Base-by-base conservation (phyloP, 495 filamentous ascomycete genomes). In the Tuber microsphaerosporum region DNA sequence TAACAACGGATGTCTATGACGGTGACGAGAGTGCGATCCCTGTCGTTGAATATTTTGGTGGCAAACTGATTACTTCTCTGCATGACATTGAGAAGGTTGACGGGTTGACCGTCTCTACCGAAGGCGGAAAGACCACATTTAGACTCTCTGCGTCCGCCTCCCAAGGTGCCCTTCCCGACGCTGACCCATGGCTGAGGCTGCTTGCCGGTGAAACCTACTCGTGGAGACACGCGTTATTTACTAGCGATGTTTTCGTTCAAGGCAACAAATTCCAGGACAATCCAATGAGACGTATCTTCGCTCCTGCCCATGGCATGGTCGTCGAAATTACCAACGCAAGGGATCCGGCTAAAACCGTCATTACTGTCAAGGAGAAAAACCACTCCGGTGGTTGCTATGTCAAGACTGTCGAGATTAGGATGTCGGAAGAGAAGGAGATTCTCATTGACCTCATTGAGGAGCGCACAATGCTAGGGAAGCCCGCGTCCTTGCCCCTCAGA, bases 261-360 rank as follows among this genome's bases (percentile, higher is more conserved):
- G 96, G 93, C 19, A 90, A 97, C 81, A 93, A 95, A 80, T 97
- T 94, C 85, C 93, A 97, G 85, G 94, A 93, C 46, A 98, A 99
- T 84, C 96, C 96, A 1, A 92, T 97, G 87, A 89, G 93, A 26
- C 41, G 5, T 42, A 92, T 98, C 70, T 94, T 97, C 75, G 90
- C 92, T 19, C 95, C 95, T 2, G 90, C 89, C 19, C 87, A 88
- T 10, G 96, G 96, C 37, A 89, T 98, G 84, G 89, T 93, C 61
- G 93, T 98, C 51, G 94, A 98, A 84, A 90, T 99, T 73, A 75
- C 84, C 22, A 84, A 93, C 82, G 93, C 93, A 19, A 88, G 91
- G 70, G 89, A 97, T 48, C 90, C 93, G 19, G 82, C 88, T 73
- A 92, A 91, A 84, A 97, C 94, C 43, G 86, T 89, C 69, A 93